A percentile compares a stretch with the other conserved stretches of the same genome.
These are phyloP conservation scores for Coffea humblotiana DNA, from an alignment of 305 asterid genomes.

Conservation along the genomic window DNA sequence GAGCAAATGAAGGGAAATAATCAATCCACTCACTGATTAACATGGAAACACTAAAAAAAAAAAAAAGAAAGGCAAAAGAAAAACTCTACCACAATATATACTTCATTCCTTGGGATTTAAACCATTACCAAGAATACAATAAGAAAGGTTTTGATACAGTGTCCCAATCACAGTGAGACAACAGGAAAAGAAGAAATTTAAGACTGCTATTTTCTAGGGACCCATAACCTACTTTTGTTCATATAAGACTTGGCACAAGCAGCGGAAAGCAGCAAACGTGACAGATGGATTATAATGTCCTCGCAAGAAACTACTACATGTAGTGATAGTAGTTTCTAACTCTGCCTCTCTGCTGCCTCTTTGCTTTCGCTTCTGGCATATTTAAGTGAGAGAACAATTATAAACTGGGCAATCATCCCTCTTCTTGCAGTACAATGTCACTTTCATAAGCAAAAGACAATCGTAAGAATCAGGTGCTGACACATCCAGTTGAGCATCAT, in stretches of 20 bases:
- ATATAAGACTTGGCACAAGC: neutral
- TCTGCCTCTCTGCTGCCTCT: neutral
- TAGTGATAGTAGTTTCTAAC: neutral
- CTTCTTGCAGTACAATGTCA: neutral
- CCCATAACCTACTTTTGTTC: neutral
- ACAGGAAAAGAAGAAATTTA: neutral
- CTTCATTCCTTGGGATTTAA: neutral
- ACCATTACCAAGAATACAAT: neutral
- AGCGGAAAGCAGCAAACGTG: neutral
- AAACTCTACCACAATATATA: neutral
- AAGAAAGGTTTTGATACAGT: neutral
- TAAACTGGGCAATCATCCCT: neutral
- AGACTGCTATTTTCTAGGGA: neutral
- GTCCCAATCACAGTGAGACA: neutral
- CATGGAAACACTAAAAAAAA: neutral
- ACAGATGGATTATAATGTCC: neutral
- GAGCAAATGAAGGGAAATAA: slow-evolving; percentile 2
- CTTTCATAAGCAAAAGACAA: neutral
- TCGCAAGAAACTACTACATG: neutral
- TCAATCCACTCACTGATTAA: neutral
- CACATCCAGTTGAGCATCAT: neutral
- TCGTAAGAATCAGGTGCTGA: neutral
- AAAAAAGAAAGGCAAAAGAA: neutral
- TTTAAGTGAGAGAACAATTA: neutral
- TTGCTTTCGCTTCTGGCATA: neutral